phyloP scores from a whole-genome alignment of 2,329 filamentous ascomycete species.

The Colletotrichum melonis region DNA sequence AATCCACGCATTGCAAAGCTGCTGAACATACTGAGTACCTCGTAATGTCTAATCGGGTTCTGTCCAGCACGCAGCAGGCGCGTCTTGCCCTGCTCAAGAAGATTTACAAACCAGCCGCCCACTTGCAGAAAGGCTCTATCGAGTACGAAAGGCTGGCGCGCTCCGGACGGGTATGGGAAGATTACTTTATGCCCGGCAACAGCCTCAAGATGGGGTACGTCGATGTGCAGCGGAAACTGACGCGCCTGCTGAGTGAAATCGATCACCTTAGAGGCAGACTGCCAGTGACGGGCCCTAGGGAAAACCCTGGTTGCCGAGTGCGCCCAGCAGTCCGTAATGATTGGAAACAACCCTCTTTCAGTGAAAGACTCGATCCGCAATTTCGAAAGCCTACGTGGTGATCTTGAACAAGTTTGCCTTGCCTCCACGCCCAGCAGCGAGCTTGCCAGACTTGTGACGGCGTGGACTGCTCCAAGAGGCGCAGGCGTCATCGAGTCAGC shows the following conservation, averaged over 20 bases:
- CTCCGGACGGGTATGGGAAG: conserved; percentile 40
- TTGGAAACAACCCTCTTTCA: conserved; percentile 37
- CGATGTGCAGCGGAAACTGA: conserved; percentile 3
- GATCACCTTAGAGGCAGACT: conserved; percentile 22
- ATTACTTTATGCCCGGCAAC: conserved; percentile 37
- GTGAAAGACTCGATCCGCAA: conserved; percentile 29
- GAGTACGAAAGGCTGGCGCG: conserved; percentile 36
- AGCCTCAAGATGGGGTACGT: conserved; percentile 7
- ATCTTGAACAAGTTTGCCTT: conserved; percentile 13
- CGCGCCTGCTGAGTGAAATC: conserved; percentile 20
- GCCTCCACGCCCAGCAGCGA: conserved; percentile 10
- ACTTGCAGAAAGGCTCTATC: conserved; percentile 19
- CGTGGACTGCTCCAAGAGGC: not conserved
- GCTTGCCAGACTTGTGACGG: not conserved
- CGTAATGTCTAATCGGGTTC: not conserved
- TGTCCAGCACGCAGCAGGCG: conserved; percentile 5
- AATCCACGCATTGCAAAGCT: not conserved
- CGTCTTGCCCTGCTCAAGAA: conserved; percentile 15
- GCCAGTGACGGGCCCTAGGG: conserved; percentile 4
- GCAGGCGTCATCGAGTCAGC: not conserved
- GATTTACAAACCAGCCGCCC: conserved; percentile 26
- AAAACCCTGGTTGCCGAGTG: conserved; percentile 33
- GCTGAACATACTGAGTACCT: not conserved
- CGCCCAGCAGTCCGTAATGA: conserved; percentile 40
- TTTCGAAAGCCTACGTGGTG: conserved; percentile 11